Evolutionary conservation across 352 stramenopile genomes (phyloP).

Genomic region (Phytophthora europaea): DNA sequence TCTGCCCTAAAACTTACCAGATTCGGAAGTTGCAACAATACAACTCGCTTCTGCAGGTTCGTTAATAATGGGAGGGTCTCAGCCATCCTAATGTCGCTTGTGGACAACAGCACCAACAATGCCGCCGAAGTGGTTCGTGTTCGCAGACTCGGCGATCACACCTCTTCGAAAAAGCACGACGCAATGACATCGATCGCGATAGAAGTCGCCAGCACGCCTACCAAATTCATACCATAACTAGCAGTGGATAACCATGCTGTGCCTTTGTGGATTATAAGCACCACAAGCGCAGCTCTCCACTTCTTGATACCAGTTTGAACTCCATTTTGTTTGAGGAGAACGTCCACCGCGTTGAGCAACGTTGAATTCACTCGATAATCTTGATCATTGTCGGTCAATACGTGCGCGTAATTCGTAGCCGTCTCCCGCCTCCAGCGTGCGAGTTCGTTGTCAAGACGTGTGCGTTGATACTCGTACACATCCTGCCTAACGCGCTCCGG

Average conservation of each 20-base stretch:
- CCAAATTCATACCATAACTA: conserved; percentile 12
- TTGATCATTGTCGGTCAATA: background rate
- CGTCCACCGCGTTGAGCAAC: conserved; percentile 12
- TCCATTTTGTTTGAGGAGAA: conserved; percentile 25
- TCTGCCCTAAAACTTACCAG: too few species aligned
- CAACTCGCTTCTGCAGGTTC: too few species aligned
- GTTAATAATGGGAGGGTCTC: too few species aligned
- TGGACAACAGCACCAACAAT: too few species aligned
- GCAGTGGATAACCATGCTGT: conserved; percentile 23
- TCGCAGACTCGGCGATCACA: background rate
- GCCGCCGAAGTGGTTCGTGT: too few species aligned
- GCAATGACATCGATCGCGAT: conserved; percentile 16
- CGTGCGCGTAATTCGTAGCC: background rate
- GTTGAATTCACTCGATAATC: conserved; percentile 4
- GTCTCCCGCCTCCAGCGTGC: conserved; percentile 14
- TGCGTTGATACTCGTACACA: conserved; percentile 21
- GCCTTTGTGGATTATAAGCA: conserved; percentile 23
- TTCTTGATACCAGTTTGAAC: conserved; percentile 21
- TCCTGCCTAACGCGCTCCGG: conserved; percentile 29
- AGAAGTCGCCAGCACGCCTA: conserved; percentile 10
- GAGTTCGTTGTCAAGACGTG: conserved; percentile 26
- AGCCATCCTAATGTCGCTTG: too few species aligned
- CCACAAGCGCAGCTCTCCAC: conserved; percentile 17
- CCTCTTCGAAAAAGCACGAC: conserved; percentile 13
- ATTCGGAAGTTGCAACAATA: too few species aligned